These are phyloP conservation scores for Neolentinus lepideus DNA, from an alignment of 1,284 basidiomycete species.

Conservation along the genomic window DNA sequence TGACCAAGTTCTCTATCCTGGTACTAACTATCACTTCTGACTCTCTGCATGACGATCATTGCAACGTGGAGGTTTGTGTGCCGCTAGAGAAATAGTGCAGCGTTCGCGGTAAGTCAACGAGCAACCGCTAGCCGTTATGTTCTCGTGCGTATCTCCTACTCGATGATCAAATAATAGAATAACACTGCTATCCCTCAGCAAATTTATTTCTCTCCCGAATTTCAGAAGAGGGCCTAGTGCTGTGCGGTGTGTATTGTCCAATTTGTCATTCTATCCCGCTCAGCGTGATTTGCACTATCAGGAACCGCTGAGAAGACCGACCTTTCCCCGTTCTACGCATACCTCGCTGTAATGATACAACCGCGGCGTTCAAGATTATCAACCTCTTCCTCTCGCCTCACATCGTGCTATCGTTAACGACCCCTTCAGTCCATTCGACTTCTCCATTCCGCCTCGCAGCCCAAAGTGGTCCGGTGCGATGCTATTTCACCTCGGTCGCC, in stretches of 20 bases:
- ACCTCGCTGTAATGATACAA: conserved; percentile 27
- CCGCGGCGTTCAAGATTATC: conserved; percentile 14
- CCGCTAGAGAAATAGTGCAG: conserved; percentile 17
- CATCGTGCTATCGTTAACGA: conserved; percentile 28
- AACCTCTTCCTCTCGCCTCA: conserved; percentile 19
- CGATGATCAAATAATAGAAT: no score
- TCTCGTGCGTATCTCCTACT: no score
- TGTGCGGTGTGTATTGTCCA: no score
- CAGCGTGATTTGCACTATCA: conserved; percentile 6
- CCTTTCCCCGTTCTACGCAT: conserved; percentile 28
- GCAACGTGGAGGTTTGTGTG: background rate
- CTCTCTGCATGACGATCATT: no score
- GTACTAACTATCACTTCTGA: no score
- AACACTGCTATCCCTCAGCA: conserved; percentile 12
- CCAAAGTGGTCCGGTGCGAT: conserved; percentile 21
- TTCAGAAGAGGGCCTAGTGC: conserved; percentile 28
- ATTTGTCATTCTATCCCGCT: no score
- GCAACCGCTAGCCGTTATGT: no score
- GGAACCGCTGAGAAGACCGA: conserved; percentile 29
- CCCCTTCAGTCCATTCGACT: conserved; percentile 14
- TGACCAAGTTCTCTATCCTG: no score
- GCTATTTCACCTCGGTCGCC: conserved; percentile 8
- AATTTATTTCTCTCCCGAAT: conserved; percentile 29
- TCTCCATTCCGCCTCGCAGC: conserved; percentile 24
- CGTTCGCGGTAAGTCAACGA: conserved; percentile 12